Evolutionary conservation across 169 alveolate genomes (phyloP).

Genomic region (Plasmodium sp.): DNA sequence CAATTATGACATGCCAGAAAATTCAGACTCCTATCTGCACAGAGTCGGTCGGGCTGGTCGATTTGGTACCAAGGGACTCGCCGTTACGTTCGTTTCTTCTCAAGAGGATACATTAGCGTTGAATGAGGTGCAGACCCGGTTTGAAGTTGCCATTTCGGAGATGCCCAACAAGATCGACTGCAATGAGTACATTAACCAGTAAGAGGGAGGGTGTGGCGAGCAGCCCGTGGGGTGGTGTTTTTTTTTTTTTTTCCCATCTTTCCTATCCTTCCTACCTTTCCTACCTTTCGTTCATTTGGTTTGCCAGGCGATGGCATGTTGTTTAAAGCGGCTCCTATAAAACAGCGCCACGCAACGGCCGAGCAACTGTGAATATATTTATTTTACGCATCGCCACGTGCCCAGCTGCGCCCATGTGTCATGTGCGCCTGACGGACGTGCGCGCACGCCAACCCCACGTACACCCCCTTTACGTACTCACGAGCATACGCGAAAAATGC

Average conservation of each 20-base stretch:
- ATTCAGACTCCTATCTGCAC: constrained; percentile 90
- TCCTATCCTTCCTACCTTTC: background rate
- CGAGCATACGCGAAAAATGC: background rate
- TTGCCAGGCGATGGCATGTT: background rate
- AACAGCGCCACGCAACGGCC: background rate
- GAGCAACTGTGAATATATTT: background rate
- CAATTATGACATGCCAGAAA: constrained; percentile 98
- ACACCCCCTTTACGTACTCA: background rate
- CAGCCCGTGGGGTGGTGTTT: background rate
- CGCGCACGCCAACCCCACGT: background rate
- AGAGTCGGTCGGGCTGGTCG: constrained; percentile 99
- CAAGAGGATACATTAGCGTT: constrained; percentile 95
- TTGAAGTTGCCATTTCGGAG: constrained; percentile 97
- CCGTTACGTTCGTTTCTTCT: constrained; percentile 96
- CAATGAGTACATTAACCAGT: constrained; percentile 88
- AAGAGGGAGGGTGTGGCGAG: background rate
- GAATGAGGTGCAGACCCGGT: constrained; percentile 97
- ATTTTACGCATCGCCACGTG: background rate
- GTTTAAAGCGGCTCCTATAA: background rate
- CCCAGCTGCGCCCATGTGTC: background rate
- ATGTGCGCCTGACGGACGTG: background rate
- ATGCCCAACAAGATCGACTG: constrained; percentile 96
- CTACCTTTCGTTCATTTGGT: background rate
- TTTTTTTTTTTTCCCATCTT: background rate
- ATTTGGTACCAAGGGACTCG: constrained; percentile 99